Percentiles rank a stretch among this genome's conserved stretches.
phyloP scores from a whole-genome alignment of 257 asterid species.

The Solanum tarijense region DNA sequence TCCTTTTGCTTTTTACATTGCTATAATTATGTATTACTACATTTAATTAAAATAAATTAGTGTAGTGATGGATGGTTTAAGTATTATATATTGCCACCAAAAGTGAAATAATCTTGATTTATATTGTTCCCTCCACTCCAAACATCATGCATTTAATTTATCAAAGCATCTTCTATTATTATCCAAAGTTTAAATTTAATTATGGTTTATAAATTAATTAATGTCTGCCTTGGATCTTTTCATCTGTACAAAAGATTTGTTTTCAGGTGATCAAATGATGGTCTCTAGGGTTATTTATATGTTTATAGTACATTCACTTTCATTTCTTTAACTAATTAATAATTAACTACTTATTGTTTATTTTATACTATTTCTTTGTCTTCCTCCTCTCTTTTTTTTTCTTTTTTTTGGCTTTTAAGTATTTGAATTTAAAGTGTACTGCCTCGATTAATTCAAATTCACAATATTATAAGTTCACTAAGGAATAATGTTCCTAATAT shows the following conservation, averaged over 20 bases:
- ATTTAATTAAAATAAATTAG: background rate
- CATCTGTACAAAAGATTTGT: constrained; percentile 45
- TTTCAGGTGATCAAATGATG: constrained; percentile 52
- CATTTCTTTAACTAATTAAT: background rate
- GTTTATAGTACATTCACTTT: constrained; percentile 7
- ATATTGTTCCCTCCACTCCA: constrained; percentile 80
- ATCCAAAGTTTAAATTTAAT: background rate
- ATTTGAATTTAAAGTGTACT: background rate
- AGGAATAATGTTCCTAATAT: rapidly evolving
- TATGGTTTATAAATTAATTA: background rate
- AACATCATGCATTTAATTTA: constrained; percentile 40
- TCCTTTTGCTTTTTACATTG: constrained; percentile 24
- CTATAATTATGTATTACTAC: background rate
- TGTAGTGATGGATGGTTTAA: background rate
- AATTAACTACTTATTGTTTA: constrained; percentile 27
- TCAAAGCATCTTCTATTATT: constrained; percentile 9
- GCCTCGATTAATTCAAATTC: background rate
- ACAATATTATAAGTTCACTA: background rate
- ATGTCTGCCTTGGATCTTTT: constrained; percentile 44
- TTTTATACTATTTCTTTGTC: constrained; percentile 31
- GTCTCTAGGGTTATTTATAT: constrained; percentile 9
- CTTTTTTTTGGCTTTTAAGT: background rate
- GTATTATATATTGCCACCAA: constrained; percentile 16
- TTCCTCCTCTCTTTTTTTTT: constrained; percentile 2
- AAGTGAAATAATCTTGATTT: constrained; percentile 28